Evolutionary conservation across 2,329 filamentous ascomycete genomes (phyloP), one percentile per base, ranked within the genome.

Genomic region (Fusarium guadeloupense): DNA sequence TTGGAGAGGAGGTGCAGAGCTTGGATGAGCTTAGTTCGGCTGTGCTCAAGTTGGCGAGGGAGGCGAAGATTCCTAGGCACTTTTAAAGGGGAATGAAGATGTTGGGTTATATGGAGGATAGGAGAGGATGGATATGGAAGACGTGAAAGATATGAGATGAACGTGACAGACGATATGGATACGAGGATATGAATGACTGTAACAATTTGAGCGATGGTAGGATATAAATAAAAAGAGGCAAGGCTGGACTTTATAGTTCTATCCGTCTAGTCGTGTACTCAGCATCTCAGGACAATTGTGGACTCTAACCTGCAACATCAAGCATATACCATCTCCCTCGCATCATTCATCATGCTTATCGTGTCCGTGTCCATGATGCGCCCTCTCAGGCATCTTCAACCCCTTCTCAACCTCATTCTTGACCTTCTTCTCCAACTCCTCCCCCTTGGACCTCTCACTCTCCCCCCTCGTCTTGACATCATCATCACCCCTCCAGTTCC

Each of bases 361-460:
- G 40, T 40, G 54, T 26, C 63, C 43, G 44, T 37, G 55, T 31
- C 66, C 66, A 21, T 72, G 72, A 59, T 83, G 81, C 3, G 76
- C 78, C 71, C 72, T 77, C n/a, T 75, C 74, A 19, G 83, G 83
- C 68, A 77, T 73, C 53, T 76, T 74, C 64, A 85, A 66, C 4
- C 77, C 80, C 19, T 72, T 75, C 45, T 83, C 81, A 14, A 85
- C 83, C 33, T 77, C 79, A 61, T 77, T 75, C 56, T 72, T 67
- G 14, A 80, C 75, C 71, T 73, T 75, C 53, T 70, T 74, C 69
- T 82, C 79, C 21, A 83, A 61, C 51, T 77, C 74, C 20, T 75
- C 74, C 40, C 67, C 72, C 67, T 64, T 74, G 54, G 40, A 33
- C 44, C 67, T 69, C 61, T 67, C 56, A 6, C 57, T 43, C 8